Evolutionary conservation across 192 early-diverging fungal species (phyloP).

Genomic region (Backusella psychrophila): DNA sequence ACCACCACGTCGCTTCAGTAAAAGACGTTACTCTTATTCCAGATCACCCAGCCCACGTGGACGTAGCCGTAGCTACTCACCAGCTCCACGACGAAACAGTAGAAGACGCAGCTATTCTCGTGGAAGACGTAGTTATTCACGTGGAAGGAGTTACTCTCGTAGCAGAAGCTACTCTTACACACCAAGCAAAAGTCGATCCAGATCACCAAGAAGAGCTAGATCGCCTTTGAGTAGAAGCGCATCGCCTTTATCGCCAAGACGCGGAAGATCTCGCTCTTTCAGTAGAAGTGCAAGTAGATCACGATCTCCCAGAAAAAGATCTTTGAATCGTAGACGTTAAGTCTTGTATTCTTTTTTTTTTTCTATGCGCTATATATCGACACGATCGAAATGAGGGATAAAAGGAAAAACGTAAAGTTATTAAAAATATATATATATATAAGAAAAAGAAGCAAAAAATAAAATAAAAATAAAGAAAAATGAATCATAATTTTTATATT

Average conservation of each 20-base stretch:
- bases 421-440: not conserved
- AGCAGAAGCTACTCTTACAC: slow-evolving; percentile 19
- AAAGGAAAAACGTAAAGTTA: not conserved
- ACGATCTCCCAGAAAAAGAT: slow-evolving; percentile 4
- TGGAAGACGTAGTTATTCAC: slow-evolving; percentile 24
- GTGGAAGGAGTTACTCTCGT: slow-evolving; percentile 26
- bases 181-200: slow-evolving; percentile 20
- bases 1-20: slow-evolving; percentile 27
- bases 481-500: too few species aligned
- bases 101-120: slow-evolving; percentile 19
- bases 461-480: not conserved
- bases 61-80: slow-evolving; percentile 28
- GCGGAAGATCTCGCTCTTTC: slow-evolving; percentile 13
- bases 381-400: not conserved
- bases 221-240: slow-evolving; percentile 20
- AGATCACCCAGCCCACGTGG: slow-evolving; percentile 19
- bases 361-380: not conserved
- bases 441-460: not conserved
- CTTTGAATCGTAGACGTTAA: slow-evolving; percentile 1
- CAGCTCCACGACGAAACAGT: not conserved
- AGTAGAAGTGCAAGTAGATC: slow-evolving; percentile 14
- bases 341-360: not conserved
- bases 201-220: slow-evolving; percentile 2
- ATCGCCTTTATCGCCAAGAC: slow-evolving; percentile 10
- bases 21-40: slow-evolving; percentile 36